Conservation (phyloP, 306 rosid genomes). For the Quillaja saponaria region DNA sequence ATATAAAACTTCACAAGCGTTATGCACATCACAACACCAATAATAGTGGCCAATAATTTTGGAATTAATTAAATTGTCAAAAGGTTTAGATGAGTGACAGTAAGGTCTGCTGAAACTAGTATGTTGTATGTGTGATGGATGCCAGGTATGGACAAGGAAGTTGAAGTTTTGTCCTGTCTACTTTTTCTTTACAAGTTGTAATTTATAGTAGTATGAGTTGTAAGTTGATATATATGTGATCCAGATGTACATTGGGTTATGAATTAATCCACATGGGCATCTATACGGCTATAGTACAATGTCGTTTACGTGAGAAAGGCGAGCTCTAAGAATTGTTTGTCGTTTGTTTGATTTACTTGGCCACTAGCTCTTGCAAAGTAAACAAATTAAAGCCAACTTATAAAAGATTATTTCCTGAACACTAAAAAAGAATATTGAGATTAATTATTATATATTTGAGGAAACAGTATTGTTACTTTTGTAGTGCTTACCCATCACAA, state of each 20-base stretch:
- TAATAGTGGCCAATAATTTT: constrained; percentile 23
- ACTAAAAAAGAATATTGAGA: no score
- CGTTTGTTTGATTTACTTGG: no score
- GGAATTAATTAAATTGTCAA: neutral
- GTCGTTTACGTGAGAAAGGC: constrained; percentile 22
- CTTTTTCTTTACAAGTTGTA: neutral
- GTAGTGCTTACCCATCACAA: no score
- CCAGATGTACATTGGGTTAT: no score
- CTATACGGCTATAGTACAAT: constrained; percentile 3
- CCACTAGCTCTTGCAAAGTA: no score
- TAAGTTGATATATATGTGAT: no score
- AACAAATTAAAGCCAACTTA: no score
- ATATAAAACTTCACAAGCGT: no score
- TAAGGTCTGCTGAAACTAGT: neutral
- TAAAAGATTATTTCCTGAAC: no score
- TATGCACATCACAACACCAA: constrained; percentile 35
- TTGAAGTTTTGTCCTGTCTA: neutral
- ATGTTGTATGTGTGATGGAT: neutral
- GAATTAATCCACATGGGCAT: no score
- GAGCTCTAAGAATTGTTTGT: constrained; percentile 1
- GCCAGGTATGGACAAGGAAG: neutral
- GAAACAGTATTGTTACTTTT: no score
- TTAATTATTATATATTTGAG: no score
- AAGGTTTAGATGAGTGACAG: neutral
- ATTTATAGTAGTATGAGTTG: neutral